Percentiles rank a stretch among this genome's conserved stretches.
These are phyloP conservation scores for Tritrichomonas musculus DNA, from an alignment of 208 protist genomes.

Conservation along the genomic window DNA sequence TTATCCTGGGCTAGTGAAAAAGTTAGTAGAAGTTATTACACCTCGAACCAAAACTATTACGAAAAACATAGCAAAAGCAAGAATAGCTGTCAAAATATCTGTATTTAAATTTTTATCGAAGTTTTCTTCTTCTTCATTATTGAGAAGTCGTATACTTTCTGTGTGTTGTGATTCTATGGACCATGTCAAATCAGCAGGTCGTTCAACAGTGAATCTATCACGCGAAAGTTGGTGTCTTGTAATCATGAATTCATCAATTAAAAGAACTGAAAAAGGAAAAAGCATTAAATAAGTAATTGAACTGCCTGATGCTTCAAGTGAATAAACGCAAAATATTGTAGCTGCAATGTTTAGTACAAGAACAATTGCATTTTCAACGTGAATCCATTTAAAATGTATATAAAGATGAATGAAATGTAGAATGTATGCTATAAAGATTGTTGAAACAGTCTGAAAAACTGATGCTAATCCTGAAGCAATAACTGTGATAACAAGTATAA, in stretches of 20 bases:
- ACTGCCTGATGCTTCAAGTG: neutral
- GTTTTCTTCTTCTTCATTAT: neutral
- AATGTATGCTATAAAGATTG: neutral
- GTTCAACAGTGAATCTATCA: neutral
- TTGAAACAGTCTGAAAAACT: neutral
- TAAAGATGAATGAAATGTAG: neutral
- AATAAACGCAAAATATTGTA: neutral
- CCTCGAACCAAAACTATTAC: neutral
- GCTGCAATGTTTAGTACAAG: neutral
- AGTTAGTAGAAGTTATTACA: neutral
- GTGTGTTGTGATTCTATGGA: neutral
- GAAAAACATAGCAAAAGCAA: neutral
- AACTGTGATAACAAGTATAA: neutral
- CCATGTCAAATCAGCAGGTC: neutral
- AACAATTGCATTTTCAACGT: neutral
- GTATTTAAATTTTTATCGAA: neutral
- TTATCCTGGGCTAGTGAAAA: neutral
- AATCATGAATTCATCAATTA: constrained; percentile 4
- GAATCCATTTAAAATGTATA: neutral
- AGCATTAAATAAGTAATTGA: neutral
- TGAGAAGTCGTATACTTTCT: neutral
- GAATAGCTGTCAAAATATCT: neutral
- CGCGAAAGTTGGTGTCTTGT: neutral
- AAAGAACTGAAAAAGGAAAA: neutral
- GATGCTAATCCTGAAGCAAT: neutral